Evolutionary conservation across 495 filamentous ascomycete genomes (phyloP), one percentile per base, ranked within the genome.

Genomic region (Cetradonia linearis): DNA sequence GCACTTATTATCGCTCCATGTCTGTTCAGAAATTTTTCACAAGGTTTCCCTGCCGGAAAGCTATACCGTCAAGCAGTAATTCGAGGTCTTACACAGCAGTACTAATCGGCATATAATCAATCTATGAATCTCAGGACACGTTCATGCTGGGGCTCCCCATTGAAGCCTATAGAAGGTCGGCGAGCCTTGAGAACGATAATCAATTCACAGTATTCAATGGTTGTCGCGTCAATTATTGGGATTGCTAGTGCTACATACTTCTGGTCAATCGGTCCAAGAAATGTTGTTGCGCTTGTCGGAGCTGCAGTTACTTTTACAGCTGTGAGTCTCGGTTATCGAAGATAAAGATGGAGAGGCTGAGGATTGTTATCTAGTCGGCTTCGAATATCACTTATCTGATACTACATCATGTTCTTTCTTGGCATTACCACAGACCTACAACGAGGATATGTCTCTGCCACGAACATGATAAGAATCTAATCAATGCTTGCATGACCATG

Each of bases 351-450:
- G 11, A n/a, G 37, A 60, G 27, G 58, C 58, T 60, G 58, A 60
- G 20, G 14, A 46, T 18, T 23, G 4, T 44, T 9, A 18, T 11
- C 9, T 52, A 60, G 58, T 49, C 58, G 10, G 58, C 48, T 40
- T 36, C 50, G 34, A 52, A 49, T 10, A 18, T 60, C 10, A 40
- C 47, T 34, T 60, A 60, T 20, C 25, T 60, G 25, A 9, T 60
- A 3, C 47, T 60, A 6, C 58, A 60, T 60, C 58, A 53, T 10
- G 40, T 60, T 0, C 47, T 60, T 5, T 28, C 58, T 27, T 60
- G 36, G 47, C 48, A 47, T 31, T 53, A 53, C 31, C 28, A 30
- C 5, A 60, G 16, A 20, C 42, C 42, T 23, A 46, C 42, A 25
- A 31, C 20, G 36, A 40, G 58, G 7, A n/a, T 36, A 2, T 38